A percentile compares a stretch with the other conserved stretches of the same genome.
phyloP scores from a whole-genome alignment of 1,284 basidiomycete species.

The Puccinia hordei region DNA sequence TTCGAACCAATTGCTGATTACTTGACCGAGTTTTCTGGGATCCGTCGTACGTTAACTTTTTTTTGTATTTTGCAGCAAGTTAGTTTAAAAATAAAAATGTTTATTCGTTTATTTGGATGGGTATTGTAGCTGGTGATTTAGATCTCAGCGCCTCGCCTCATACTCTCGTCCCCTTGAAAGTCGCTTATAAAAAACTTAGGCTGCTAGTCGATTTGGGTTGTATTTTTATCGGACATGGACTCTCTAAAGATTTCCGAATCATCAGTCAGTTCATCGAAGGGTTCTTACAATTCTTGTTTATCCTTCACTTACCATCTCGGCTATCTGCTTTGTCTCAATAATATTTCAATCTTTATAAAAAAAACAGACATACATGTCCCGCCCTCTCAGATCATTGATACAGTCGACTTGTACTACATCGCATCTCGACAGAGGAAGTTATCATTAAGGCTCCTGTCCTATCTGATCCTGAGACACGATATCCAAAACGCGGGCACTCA shows the following conservation, averaged over 20 bases:
- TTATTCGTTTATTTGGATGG: background rate
- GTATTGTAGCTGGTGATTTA: conserved; percentile 77
- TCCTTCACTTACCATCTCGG: conserved; percentile 15
- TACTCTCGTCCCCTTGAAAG: conserved; percentile 89
- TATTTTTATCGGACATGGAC: conserved; percentile 94
- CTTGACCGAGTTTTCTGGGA: conserved; percentile 93
- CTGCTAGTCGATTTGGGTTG: conserved; percentile 91
- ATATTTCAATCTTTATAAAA: too few relatives aligned
- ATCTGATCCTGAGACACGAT: conserved; percentile 84
- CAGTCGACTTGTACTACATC: conserved; percentile 89
- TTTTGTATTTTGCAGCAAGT: background rate
- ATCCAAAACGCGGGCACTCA: conserved; percentile 86
- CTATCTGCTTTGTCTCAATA: background rate
- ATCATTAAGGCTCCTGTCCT: conserved; percentile 89
- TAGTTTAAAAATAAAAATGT: background rate
- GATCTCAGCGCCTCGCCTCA: conserved; percentile 79
- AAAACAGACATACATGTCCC: conserved; percentile 98
- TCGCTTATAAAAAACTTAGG: conserved; percentile 97
- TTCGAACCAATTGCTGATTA: conserved; percentile 94
- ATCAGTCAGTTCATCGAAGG: conserved; percentile 71
- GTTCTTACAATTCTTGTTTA: conserved; percentile 14
- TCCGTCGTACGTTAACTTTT: conserved; percentile 71
- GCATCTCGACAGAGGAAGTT: conserved; percentile 78
- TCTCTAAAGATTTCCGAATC: conserved; percentile 99
- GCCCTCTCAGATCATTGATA: conserved; percentile 91